phyloP scores from a whole-genome alignment of 176 grass and related monocot genomes.

The Oryza meyeriana region DNA sequence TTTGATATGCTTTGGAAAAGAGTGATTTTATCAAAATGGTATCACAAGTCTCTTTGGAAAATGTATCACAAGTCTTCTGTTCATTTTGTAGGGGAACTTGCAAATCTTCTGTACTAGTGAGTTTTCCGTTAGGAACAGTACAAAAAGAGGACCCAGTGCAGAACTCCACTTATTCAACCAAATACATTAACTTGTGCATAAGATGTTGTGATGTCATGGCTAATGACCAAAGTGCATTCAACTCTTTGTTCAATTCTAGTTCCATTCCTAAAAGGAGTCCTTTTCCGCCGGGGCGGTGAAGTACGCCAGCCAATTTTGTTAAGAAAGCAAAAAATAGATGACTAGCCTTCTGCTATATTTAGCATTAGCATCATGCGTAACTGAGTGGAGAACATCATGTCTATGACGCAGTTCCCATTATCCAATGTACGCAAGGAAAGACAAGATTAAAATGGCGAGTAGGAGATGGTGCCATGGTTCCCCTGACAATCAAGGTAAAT shows the following conservation, averaged over 20 bases:
- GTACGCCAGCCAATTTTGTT: too few species aligned
- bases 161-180: neutral
- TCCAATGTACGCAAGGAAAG: constrained; percentile 17
- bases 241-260: neutral
- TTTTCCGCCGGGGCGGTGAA: too few species aligned
- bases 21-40: too few species aligned
- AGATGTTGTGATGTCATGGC: neutral
- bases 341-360: neutral
- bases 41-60: too few species aligned
- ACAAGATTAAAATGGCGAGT: neutral
- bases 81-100: neutral
- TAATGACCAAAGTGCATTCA: neutral
- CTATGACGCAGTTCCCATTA: constrained; percentile 28
- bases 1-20: neutral
- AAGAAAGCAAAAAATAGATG: too few species aligned
- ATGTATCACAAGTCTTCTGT: neutral
- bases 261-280: too few species aligned
- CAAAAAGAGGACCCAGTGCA: neutral
- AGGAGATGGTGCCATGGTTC: constrained; percentile 27
- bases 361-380: neutral
- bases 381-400: constrained; percentile 3
- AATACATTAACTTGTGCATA: neutral
- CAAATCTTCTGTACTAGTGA: neutral
- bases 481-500: constrained; percentile 36
- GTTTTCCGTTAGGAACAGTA: neutral